Base-by-base conservation (phyloP, 768 basidiomycete species). In the Phanerodontia chrysosporium region DNA sequence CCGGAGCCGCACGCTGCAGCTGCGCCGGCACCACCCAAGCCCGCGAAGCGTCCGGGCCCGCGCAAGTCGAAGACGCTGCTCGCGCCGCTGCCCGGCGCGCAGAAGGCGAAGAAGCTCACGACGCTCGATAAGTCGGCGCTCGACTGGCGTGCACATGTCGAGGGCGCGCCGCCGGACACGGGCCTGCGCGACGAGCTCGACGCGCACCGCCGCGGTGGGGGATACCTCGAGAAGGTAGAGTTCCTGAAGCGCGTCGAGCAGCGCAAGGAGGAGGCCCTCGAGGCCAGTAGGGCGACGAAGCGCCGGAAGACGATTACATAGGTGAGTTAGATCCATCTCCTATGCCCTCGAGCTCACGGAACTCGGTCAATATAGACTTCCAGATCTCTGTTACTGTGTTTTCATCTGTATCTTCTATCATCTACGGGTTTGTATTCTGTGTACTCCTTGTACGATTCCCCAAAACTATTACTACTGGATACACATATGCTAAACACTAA, bases 91-190 rank as follows among this genome's bases (percentile, higher is more conserved):
- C 87, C 87, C 0, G 65, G 75, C 8, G 60, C 76, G 0, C 74
- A 72, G 36, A 90, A 86, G 66, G 76, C 84, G 1, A 90, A 88
- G 69, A 93, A 89, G 72, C 77, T 95, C 8, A 85, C 88, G 24
- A 93, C 90, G 25, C 77, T 95, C 14, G 90, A 92, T 62, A 94
- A 93, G 70, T 91, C 89, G 0, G 84, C 87, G 13, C 84, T 95
- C 82, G 92, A 95, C 68, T 95, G 92, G 92, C 78, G 79, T 28
- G 72, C 82, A 0, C 90, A 93, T 64, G 71, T 91, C 14, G 71
- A 78, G 21, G 61, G 78, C 0, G 72, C 79, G 52, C 61, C 45
- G 2, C 65, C 71, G 25, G 66, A 69, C 21, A 58, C 75, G 0
- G 80, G 75, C 2, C 66, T 86, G 9, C 80, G 83, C 60, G 86